Evolutionary conservation across 73 alveolate species (phyloP).

Genomic region (Effrenium voratum): DNA sequence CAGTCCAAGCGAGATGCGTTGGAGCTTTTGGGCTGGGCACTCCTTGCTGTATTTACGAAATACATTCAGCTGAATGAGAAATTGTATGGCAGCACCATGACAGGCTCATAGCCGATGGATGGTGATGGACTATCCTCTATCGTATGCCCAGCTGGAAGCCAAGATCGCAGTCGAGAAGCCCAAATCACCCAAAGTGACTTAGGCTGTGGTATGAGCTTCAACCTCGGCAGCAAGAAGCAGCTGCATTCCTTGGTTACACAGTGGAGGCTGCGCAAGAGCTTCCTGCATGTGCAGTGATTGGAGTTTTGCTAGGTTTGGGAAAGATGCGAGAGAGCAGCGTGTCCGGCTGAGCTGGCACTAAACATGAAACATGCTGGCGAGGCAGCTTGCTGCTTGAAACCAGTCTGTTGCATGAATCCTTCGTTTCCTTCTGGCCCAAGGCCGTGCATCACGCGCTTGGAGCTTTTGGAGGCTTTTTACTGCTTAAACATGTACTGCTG

Average conservation of each 20-base stretch:
- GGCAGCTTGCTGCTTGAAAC: too few relatives aligned
- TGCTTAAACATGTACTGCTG: background rate
- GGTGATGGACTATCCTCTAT: constrained; percentile 73
- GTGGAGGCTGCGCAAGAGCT: constrained; percentile 20
- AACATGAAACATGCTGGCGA: too few relatives aligned
- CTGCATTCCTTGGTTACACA: constrained; percentile 74
- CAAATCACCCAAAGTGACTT: background rate
- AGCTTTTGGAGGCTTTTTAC: constrained; percentile 57
- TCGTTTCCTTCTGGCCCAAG: too few relatives aligned
- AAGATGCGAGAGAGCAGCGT: constrained; percentile 79
- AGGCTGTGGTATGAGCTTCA: constrained; percentile 90
- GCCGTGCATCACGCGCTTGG: constrained; percentile 83
- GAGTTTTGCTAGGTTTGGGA: constrained; percentile 79
- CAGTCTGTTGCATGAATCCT: too few relatives aligned
- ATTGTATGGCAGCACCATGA: background rate
- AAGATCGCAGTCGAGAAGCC: background rate
- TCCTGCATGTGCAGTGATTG: background rate
- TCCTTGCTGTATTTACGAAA: background rate
- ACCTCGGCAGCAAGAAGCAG: constrained; percentile 91
- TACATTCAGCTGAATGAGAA: background rate
- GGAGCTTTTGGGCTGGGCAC: constrained; percentile 82
- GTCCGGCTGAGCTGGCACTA: background rate
- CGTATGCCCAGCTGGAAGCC: constrained; percentile 69
- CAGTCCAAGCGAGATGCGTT: constrained; percentile 74
- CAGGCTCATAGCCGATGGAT: constrained; percentile 82